Evolutionary conservation across 805 yeast species (phyloP), one percentile per base, ranked within the genome.

Genomic region (Candida tammaniensis): DNA sequence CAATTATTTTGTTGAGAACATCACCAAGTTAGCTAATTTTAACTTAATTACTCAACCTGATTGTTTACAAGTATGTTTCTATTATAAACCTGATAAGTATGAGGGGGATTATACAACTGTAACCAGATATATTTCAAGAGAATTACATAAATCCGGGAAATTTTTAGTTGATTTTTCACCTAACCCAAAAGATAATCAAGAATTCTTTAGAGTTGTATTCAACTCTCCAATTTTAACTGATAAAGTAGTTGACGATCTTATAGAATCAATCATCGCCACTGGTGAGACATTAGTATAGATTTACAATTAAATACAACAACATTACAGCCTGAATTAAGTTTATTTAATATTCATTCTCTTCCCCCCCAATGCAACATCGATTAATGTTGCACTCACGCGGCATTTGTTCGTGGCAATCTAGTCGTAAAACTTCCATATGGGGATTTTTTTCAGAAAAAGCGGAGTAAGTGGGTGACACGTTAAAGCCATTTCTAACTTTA

Each of bases 31-130:
- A 5, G 54, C 66, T 0, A 70, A 74, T 1, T 85, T 86, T 54
- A 63, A 61, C 24, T 59, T 86, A 35, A 46, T 57, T 19, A 50
- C 60, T 17, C 78, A 81, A 1, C 86, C 91, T 4, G 86, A 87
- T 19, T 84, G 94, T 51, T 60, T 85, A 31, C 95, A 86, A 57
- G 88, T 85, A 3, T 86, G 95, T 44, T 86, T 86, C 64, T 84
- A 80, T 57, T 84, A 76, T 56, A 66, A 72, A 20, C 82, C 83
- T 0, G 34, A 37, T 6, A 46, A 46, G 11, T 68, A 63, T 15
- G 40, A 42, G 4, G 47, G 48, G 1, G 52, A 57, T 20, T 77
- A 73, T 57, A 78, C 88, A 1, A 53, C 47, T 14, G 60, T 64
- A 16, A 86, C 95, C 0, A 63, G 91, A 27, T 55, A 48, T 41